Evolutionary conservation across 768 basidiomycete species (phyloP).

Genomic region (Amylocystis lapponica): DNA sequence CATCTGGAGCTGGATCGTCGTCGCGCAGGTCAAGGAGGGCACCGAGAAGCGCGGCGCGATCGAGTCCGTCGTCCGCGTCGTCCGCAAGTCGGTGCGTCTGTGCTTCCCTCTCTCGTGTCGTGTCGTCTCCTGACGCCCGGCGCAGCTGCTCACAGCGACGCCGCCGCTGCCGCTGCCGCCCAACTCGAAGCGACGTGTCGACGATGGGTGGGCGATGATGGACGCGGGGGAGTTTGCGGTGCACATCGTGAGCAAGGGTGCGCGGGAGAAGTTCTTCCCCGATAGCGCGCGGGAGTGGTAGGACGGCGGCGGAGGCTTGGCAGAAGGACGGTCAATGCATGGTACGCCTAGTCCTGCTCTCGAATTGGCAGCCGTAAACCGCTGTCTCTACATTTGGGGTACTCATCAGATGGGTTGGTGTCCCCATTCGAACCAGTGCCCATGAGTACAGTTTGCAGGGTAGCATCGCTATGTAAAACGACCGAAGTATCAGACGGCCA

Average conservation of each 20-base stretch:
- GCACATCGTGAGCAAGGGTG: slow-evolving; percentile 64
- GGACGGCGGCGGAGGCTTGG: no score
- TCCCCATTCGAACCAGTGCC: no score
- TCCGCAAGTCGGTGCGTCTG: slow-evolving; percentile 62
- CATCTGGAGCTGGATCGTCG: slow-evolving; percentile 74
- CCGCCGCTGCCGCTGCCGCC: slow-evolving; percentile 59
- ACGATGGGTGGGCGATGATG: slow-evolving; percentile 79
- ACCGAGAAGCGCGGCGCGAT: slow-evolving; percentile 76
- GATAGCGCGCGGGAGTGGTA: slow-evolving; percentile 18
- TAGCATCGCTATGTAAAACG: no score
- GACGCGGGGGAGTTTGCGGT: slow-evolving; percentile 79
- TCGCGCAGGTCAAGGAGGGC: slow-evolving; percentile 82
- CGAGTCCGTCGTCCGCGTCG: slow-evolving; percentile 63
- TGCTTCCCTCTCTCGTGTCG: background rate
- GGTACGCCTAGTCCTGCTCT: no score
- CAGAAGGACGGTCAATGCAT: no score
- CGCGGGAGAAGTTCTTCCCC: slow-evolving; percentile 63
- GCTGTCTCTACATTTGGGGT: no score
- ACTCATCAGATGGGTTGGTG: no score
- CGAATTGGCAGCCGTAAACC: no score
- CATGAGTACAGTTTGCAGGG: no score
- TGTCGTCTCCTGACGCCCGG: background rate
- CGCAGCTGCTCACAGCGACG: slow-evolving; percentile 49
- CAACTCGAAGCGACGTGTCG: slow-evolving; percentile 53
- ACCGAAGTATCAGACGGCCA: no score